Conservation (phyloP, 306 rosid genomes). For the Cajanus cajan region DNA sequence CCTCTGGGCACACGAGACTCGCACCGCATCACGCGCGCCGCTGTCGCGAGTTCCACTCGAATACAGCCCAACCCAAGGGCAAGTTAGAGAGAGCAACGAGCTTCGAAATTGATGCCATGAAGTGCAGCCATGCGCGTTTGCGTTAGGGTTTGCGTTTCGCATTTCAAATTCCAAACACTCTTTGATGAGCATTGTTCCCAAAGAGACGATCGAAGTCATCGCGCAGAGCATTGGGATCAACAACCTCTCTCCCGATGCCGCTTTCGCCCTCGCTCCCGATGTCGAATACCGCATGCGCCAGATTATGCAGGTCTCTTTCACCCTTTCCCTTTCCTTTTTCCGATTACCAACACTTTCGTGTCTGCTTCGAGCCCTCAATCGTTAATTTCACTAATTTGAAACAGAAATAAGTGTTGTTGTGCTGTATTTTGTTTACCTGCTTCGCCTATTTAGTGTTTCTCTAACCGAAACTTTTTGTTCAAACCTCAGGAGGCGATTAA, state of each 20-base stretch:
- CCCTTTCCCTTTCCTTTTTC: background rate
- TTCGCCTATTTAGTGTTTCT: background rate
- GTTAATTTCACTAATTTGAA: background rate
- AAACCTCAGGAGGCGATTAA: constrained; percentile 80
- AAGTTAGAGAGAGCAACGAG: background rate
- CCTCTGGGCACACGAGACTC: background rate
- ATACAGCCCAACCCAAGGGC: background rate
- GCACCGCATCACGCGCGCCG: background rate
- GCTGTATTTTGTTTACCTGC: background rate
- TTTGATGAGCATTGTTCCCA: constrained; percentile 75
- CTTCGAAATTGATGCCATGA: background rate
- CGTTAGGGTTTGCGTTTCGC: constrained; percentile 13
- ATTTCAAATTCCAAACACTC: background rate
- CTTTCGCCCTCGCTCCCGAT: constrained; percentile 74
- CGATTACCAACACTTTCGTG: background rate
- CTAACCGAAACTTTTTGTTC: background rate
- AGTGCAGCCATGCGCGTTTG: background rate
- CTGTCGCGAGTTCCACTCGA: background rate
- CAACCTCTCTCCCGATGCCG: constrained; percentile 70
- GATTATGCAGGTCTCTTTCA: constrained; percentile 77
- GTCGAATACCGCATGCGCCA: constrained; percentile 89
- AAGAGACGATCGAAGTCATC: constrained; percentile 80
- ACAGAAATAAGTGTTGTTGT: background rate
- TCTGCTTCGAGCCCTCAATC: background rate
- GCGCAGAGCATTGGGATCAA: constrained; percentile 88